These are phyloP conservation scores for Chalciporus sphaerocephalus DNA, from an alignment of 768 basidiomycete species.

Conservation along the genomic window DNA sequence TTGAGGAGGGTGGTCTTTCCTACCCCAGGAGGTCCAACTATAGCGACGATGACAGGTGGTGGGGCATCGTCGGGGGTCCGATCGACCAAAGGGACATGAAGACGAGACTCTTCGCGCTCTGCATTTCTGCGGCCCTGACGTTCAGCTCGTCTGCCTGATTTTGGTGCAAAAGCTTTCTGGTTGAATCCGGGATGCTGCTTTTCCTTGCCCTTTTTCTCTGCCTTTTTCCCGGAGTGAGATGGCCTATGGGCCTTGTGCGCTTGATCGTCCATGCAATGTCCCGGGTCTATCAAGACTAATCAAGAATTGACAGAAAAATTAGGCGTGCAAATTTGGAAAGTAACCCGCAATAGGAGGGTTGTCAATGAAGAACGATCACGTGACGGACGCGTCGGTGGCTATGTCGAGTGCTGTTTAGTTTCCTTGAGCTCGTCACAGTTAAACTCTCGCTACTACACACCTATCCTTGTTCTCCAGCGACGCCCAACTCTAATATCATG, in stretches of 20 bases:
- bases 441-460: too few species aligned
- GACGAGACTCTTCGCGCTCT: constrained; percentile 88
- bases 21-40: constrained; percentile 95
- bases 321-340: constrained; percentile 9
- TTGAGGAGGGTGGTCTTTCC: constrained; percentile 95
- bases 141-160: constrained; percentile 86
- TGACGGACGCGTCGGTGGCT: constrained; percentile 25
- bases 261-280: constrained; percentile 68
- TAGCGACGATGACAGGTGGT: constrained; percentile 89
- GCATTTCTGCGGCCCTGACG: constrained; percentile 85
- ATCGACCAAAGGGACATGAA: constrained; percentile 95
- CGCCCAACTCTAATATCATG: constrained; percentile 21
- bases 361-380: constrained; percentile 23
- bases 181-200: constrained; percentile 78
- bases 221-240: constrained; percentile 64
- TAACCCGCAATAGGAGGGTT: constrained; percentile 14
- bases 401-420: constrained; percentile 22
- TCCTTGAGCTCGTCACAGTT: constrained; percentile 1
- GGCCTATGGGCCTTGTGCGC: constrained; percentile 82
- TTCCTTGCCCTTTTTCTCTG: constrained; percentile 72
- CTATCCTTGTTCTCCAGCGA: constrained; percentile 17
- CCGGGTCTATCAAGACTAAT: background rate
- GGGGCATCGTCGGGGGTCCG: constrained; percentile 89
- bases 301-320: too few species aligned
- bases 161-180: constrained; percentile 94